phyloP scores from a whole-genome alignment of 1,139 yeast species.

The Protomyces pachydermus region DNA sequence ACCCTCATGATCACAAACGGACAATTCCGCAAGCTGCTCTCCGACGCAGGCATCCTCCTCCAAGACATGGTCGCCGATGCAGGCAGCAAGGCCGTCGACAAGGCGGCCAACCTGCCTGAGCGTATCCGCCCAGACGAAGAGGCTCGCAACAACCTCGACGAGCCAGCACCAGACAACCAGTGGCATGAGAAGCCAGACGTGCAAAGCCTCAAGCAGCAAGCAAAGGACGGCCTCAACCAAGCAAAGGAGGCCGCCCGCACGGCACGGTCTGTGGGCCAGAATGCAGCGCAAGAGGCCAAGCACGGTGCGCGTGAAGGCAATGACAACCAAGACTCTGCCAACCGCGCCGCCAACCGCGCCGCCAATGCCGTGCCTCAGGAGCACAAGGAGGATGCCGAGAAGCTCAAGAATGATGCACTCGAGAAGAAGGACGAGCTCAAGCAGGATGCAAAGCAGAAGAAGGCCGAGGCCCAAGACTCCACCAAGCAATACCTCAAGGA shows the following conservation, averaged over 20 bases:
- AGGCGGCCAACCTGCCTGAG: constrained; percentile 16
- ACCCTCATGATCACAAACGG: constrained; percentile 32
- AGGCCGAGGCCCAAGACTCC: constrained; percentile 13
- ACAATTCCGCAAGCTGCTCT: constrained; percentile 33
- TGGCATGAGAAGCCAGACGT: constrained; percentile 32
- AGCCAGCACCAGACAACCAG: constrained; percentile 31
- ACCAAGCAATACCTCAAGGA: constrained; percentile 28
- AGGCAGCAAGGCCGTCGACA: constrained; percentile 24
- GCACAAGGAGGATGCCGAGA: background rate
- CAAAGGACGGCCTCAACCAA: constrained; percentile 19
- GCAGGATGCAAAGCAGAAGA: constrained; percentile 24
- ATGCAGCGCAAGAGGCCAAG: constrained; percentile 15
- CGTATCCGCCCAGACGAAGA: constrained; percentile 31
- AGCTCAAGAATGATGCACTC: constrained; percentile 10
- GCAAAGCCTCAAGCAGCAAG: constrained; percentile 19
- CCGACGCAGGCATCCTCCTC: constrained; percentile 30
- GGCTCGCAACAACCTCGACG: constrained; percentile 29
- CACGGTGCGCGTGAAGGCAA: constrained; percentile 11
- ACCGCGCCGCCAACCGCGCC: constrained; percentile 24
- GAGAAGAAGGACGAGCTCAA: constrained; percentile 5
- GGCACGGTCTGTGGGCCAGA: constrained; percentile 4
- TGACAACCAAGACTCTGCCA: constrained; percentile 2
- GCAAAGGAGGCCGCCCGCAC: constrained; percentile 15
- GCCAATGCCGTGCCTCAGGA: constrained; percentile 9
- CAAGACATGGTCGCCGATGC: constrained; percentile 33